These are phyloP conservation scores for Pezicula neosporulosa DNA, from an alignment of 2,329 filamentous ascomycete genomes.

Conservation along the genomic window DNA sequence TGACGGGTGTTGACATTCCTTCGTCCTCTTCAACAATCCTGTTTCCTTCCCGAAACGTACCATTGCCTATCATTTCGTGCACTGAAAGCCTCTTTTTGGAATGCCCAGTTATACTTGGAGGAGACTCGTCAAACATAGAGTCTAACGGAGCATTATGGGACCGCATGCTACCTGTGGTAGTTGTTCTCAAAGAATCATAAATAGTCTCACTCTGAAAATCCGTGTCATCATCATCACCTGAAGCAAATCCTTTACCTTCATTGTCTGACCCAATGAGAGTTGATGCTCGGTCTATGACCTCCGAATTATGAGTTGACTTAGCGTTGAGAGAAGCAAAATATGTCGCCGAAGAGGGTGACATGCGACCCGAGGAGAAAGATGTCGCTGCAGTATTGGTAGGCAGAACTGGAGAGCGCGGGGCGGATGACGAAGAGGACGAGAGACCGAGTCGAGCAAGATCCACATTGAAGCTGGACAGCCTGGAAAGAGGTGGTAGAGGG, in stretches of 20 bases:
- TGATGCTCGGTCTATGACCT: conserved; percentile 41
- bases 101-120: conserved; percentile 52
- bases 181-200: conserved; percentile 73
- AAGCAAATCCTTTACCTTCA: conserved; percentile 61
- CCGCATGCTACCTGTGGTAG: conserved; percentile 62
- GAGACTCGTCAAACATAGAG: conserved; percentile 79
- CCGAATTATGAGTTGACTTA: conserved; percentile 18
- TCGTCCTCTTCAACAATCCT: conserved; percentile 64
- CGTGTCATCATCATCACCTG: conserved; percentile 73
- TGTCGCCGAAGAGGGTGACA: conserved; percentile 32
- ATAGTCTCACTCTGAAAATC: conserved; percentile 75
- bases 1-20: conserved; percentile 45
- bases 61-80: conserved; percentile 30
- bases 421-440: conserved; percentile 35
- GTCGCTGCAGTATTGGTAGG: conserved; percentile 26
- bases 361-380: conserved; percentile 37
- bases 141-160: conserved; percentile 70
- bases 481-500: conserved; percentile 52
- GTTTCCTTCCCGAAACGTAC: conserved; percentile 49
- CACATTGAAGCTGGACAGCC: conserved; percentile 51
- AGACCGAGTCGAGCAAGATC: conserved; percentile 46
- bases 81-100: conserved; percentile 24
- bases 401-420: conserved; percentile 18
- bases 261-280: conserved; percentile 69
- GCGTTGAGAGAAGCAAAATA: conserved; percentile 15